Conservation (phyloP, 495 filamentous ascomycete species). For the Aspergillus conjunctus region DNA sequence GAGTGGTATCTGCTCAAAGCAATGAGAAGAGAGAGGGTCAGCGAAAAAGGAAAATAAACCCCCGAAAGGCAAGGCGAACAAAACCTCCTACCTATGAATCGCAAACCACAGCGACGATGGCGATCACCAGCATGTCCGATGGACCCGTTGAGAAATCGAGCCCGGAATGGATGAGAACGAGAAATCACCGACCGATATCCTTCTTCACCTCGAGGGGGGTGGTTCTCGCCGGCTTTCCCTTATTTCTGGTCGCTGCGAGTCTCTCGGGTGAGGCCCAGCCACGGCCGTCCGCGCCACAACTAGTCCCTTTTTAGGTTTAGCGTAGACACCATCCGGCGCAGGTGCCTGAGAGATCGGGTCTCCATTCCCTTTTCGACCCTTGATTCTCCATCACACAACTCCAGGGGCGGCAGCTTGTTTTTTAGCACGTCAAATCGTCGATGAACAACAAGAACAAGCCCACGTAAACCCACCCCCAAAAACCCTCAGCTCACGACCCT, state of each 20-base stretch:
- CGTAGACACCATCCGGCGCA: not conserved
- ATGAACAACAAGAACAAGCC: not conserved
- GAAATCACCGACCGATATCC: conserved; percentile 6
- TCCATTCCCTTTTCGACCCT: not conserved
- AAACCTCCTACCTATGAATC: conserved; percentile 4
- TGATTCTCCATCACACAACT: not conserved
- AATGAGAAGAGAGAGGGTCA: not conserved
- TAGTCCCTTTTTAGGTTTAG: conserved; percentile 20
- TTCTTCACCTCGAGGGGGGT: too few relatives aligned
- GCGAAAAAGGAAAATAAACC: not conserved
- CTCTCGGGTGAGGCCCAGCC: conserved; percentile 14
- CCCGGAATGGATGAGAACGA: conserved; percentile 1
- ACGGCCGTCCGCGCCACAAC: conserved; percentile 15
- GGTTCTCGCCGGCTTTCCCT: not conserved
- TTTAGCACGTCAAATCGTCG: not conserved
- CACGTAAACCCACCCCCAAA: not conserved
- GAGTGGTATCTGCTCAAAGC: not conserved
- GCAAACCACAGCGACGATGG: conserved; percentile 5
- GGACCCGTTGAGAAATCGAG: not conserved
- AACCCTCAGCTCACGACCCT: not conserved
- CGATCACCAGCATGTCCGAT: conserved; percentile 10
- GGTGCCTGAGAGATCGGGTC: conserved; percentile 19
- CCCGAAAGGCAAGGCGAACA: not conserved
- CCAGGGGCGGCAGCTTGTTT: too few relatives aligned
- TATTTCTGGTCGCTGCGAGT: conserved; percentile 3